Evolutionary conservation across 805 yeast genomes (phyloP), one percentile per base, ranked within the genome.

Genomic region (Teunomyces tritomae): DNA sequence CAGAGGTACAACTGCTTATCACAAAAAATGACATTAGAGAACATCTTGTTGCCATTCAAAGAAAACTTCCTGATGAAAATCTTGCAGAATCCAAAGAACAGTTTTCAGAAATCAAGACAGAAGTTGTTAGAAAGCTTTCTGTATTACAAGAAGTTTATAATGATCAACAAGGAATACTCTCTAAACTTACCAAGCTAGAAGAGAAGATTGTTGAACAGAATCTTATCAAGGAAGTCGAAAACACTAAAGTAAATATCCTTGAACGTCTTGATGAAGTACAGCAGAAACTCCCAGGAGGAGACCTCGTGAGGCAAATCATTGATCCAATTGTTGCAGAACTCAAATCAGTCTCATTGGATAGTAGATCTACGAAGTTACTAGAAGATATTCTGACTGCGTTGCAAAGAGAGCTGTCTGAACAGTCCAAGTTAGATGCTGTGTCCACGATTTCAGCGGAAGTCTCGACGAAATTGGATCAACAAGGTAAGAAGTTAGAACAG

Each of bases 301-400:
- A 57, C 28, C 13, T 49, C 9, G 48, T 44, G 5, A 26, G 47
- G 27, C 59, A 57, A 45, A 59, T 64, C 3, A 46, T 62, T 4
- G 64, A 61, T 43, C 68, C 68, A 1, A 59, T 64, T 39, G 49
- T 63, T 8, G 55, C 56, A 2, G 68, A 64, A 40, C 51, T 63
- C 13, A 60, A 57, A 43, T 55, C 61, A 2, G 63, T 60, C 2
- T 55, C 61, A 20, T 50, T 63, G 17, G 65, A 64, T 46, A 16
- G 43, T 3, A 57, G 55, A 36, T 57, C 60, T 1, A 50, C 39
- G 5, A 30, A 17, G 11, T 47, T 55, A 20, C 44, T 59, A n/a
- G 57, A 57, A 41, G 49, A 45, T 14, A 53, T 59, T 14, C 33
- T 53, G 8, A 8, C 42, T 8, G 40, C 30, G 7, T 30, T 47